phyloP scores from a whole-genome alignment of 441 rosid species.

The Gossypium gossypioides region DNA sequence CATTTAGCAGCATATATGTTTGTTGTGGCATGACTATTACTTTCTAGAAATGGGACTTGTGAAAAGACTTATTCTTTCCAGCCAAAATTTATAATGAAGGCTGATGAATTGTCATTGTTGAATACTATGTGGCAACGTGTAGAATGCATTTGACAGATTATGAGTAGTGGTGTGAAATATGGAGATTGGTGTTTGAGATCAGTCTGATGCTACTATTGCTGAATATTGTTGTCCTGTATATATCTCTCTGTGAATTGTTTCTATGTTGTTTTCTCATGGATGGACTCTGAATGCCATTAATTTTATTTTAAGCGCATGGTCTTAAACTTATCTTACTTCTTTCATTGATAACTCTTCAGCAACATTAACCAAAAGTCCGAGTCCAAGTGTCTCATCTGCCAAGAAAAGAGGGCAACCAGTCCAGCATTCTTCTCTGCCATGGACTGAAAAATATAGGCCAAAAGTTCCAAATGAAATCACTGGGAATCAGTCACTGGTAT shows the following conservation, averaged over 20 bases:
- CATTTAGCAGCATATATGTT: neutral
- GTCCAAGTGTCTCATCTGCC: slow-evolving; percentile 24
- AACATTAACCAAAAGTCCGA: slow-evolving; percentile 25
- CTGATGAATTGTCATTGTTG: neutral
- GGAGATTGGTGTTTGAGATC: neutral
- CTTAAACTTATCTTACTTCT: slow-evolving; percentile 5
- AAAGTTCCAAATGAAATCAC: slow-evolving; percentile 71
- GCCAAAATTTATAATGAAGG: neutral
- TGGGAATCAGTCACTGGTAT: slow-evolving; percentile 84
- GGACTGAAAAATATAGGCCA: slow-evolving; percentile 89
- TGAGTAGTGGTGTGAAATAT: neutral
- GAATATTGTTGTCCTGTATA: neutral
- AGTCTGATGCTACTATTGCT: neutral
- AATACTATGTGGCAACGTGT: neutral
- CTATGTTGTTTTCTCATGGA: neutral
- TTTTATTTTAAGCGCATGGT: neutral
- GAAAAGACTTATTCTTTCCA: neutral
- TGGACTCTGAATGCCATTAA: slow-evolving; percentile 6
- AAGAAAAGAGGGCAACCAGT: slow-evolving; percentile 41
- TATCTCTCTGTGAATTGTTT: neutral
- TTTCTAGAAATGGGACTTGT: neutral
- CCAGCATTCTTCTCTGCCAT: slow-evolving; percentile 42
- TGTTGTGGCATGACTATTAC: neutral
- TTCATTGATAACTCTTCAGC: slow-evolving; percentile 27
- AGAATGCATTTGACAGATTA: neutral